Conservation (phyloP, 2,329 filamentous ascomycete species). For the Hirsutella minnesotensis region DNA sequence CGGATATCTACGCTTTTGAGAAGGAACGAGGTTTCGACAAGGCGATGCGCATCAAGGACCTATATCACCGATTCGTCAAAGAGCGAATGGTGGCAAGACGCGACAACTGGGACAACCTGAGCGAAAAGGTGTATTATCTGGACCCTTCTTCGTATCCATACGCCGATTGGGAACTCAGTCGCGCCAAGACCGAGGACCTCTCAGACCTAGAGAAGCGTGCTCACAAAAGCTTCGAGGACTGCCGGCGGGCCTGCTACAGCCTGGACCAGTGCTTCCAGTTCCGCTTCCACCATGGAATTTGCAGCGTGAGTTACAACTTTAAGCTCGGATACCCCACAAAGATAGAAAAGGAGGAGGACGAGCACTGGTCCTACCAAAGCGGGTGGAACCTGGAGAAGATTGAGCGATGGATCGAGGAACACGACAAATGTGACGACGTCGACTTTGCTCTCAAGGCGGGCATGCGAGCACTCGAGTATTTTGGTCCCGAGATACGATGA, state of each 20-base stretch:
- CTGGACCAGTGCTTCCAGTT: constrained; percentile 27
- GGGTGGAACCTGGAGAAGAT: constrained; percentile 32
- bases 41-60: constrained; percentile 31
- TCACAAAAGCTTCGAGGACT: constrained; percentile 28
- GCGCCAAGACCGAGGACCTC: constrained; percentile 20
- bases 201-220: constrained; percentile 27
- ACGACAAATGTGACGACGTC: constrained; percentile 20
- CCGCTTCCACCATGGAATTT: constrained; percentile 25
- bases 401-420: constrained; percentile 23
- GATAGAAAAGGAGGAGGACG: constrained; percentile 13
- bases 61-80: constrained; percentile 34
- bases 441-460: background rate
- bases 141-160: constrained; percentile 17
- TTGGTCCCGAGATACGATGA: background rate
- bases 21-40: constrained; percentile 19
- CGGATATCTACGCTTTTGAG: constrained; percentile 39
- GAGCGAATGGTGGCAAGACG: constrained; percentile 24
- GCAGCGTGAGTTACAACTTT: constrained; percentile 22
- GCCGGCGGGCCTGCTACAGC: constrained; percentile 30
- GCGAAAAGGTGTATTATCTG: constrained; percentile 31
- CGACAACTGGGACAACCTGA: constrained; percentile 41
- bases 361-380: constrained; percentile 20
- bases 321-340: constrained; percentile 26
- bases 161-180: constrained; percentile 18
- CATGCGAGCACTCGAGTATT: background rate